phyloP scores from a whole-genome alignment of 148 eudicot species.

The Fallopia convolvulus region DNA sequence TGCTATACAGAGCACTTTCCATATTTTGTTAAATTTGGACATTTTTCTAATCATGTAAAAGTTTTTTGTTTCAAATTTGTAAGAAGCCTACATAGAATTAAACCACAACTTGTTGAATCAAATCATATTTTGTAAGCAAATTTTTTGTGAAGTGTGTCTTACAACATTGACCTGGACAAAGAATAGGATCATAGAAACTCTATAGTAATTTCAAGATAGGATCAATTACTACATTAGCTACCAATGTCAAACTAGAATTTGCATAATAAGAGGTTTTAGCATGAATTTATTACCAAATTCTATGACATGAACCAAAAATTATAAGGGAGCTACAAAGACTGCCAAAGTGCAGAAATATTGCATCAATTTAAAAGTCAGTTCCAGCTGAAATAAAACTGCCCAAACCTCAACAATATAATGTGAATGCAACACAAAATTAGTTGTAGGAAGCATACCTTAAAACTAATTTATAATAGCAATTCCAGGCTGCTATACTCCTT shows the following conservation, averaged over 20 bases:
- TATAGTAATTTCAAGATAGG: too few relatives aligned
- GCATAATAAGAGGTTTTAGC: background rate
- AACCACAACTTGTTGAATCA: background rate
- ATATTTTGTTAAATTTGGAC: background rate
- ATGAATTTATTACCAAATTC: background rate
- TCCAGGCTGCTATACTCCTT: constrained; percentile 85
- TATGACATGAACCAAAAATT: background rate
- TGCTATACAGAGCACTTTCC: background rate
- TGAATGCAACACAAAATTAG: background rate
- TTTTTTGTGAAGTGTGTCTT: background rate
- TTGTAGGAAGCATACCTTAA: constrained; percentile 39
- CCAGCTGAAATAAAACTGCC: background rate
- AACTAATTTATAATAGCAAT: constrained; percentile 72
- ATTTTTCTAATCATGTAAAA: background rate
- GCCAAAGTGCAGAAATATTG: background rate
- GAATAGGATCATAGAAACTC: too few relatives aligned
- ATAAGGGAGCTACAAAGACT: background rate
- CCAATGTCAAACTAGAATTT: background rate
- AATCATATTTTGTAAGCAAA: too few relatives aligned
- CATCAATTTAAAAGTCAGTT: background rate
- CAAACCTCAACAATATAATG: background rate
- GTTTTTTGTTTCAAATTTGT: background rate
- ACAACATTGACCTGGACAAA: background rate
- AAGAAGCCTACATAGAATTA: background rate
- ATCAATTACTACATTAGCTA: background rate